Conservation (phyloP, 129 eudicot genomes). For the Escallonia herrerae region DNA sequence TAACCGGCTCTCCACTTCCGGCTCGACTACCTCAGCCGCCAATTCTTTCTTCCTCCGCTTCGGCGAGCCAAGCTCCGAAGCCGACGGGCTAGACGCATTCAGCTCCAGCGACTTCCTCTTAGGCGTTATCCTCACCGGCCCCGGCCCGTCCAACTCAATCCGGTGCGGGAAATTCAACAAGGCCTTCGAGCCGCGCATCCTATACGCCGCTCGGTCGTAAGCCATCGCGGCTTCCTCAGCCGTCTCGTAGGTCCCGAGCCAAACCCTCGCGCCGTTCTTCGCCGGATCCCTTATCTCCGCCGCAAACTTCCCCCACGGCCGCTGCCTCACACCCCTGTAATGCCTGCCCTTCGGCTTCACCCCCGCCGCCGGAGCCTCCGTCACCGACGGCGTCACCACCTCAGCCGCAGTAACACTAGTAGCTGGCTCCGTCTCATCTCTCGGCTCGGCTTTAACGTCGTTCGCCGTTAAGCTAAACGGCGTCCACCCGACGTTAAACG, state of each 20-base stretch:
- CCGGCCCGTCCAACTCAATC: constrained; percentile 65
- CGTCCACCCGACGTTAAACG: constrained; percentile 76
- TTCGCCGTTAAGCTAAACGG: constrained; percentile 41
- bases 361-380: constrained; percentile 19
- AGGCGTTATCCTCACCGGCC: constrained; percentile 64
- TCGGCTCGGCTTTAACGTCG: constrained; percentile 39
- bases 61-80: constrained; percentile 49
- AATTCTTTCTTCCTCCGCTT: constrained; percentile 42
- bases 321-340: constrained; percentile 63
- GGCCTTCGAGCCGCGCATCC: constrained; percentile 88
- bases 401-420: not conserved
- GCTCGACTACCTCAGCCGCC: constrained; percentile 35
- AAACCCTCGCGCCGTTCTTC: constrained; percentile 78
- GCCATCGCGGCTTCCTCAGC: constrained; percentile 89
- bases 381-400: constrained; percentile 16
- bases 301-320: constrained; percentile 95
- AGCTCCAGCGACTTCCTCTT: constrained; percentile 78
- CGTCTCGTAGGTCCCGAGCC: constrained; percentile 93
- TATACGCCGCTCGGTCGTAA: constrained; percentile 73
- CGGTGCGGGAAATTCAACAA: constrained; percentile 65
- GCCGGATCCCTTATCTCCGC: constrained; percentile 92
- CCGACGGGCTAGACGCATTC: constrained; percentile 18
- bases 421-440: constrained; percentile 21
- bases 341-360: constrained; percentile 46
- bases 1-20: constrained; percentile 59